Conservation (phyloP, 192 early-diverging fungal species). For the Jimgerdemannia flammicorona region DNA sequence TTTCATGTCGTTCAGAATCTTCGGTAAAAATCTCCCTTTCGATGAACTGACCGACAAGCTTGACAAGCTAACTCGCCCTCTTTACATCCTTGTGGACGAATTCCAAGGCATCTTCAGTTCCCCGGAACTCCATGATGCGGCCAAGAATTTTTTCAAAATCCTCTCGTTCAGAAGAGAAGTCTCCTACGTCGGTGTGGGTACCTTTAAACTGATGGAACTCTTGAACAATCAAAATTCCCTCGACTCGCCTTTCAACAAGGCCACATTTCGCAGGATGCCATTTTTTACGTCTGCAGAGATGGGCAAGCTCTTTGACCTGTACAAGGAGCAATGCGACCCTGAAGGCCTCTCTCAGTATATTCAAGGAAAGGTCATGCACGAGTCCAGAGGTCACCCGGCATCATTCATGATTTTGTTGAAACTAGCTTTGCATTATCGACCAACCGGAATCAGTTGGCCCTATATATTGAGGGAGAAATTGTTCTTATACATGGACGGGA, state of each 20-base stretch:
- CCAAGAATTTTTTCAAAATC: constrained; percentile 2
- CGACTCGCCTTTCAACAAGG: constrained; percentile 9
- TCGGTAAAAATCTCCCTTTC: no score
- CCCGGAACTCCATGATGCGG: background rate
- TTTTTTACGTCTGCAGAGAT: background rate
- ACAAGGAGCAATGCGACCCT: background rate
- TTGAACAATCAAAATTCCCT: constrained; percentile 2
- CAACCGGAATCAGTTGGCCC: background rate
- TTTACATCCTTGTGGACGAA: constrained; percentile 12
- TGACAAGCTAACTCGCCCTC: no score
- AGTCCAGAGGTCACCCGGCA: background rate
- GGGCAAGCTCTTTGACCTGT: background rate
- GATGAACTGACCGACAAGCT: no score
- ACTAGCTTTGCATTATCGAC: background rate
- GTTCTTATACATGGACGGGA: background rate
- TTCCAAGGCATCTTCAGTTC: constrained; percentile 6
- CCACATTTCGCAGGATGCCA: constrained; percentile 14
- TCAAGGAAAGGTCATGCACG: background rate
- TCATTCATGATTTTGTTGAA: background rate
- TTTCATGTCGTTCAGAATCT: no score
- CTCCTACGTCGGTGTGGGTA: constrained; percentile 7
- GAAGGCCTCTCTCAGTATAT: background rate
- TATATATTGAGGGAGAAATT: background rate
- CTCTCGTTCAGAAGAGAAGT: no score
- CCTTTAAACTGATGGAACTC: constrained; percentile 5